phyloP scores from a whole-genome alignment of 768 basidiomycete genomes.

The Rhizopogon vulgaris region DNA sequence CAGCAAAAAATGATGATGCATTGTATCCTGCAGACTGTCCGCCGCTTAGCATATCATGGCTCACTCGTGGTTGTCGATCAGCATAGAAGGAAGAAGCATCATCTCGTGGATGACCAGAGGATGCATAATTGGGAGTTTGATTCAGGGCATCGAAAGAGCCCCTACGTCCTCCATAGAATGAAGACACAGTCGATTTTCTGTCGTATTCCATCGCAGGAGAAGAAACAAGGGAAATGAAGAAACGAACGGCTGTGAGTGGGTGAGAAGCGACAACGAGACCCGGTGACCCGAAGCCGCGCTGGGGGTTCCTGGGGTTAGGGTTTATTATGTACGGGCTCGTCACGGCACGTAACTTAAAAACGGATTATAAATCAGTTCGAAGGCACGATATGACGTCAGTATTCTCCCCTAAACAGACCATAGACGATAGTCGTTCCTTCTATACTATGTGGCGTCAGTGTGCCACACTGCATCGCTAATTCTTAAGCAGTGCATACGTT shows the following conservation, averaged over 20 bases:
- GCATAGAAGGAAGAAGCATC: conserved; percentile 70
- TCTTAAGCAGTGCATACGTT: no score
- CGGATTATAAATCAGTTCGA: no score
- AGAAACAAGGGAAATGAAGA: background rate
- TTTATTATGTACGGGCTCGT: conserved; percentile 3
- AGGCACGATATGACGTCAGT: no score
- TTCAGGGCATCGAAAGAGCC: conserved; percentile 58
- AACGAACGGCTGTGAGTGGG: conserved; percentile 1
- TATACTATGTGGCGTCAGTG: no score
- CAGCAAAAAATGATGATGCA: conserved; percentile 56
- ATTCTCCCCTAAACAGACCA: no score
- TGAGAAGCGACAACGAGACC: conserved; percentile 6
- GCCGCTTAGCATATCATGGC: conserved; percentile 41
- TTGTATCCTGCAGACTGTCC: conserved; percentile 68
- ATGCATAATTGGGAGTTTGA: conserved; percentile 29
- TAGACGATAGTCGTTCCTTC: no score
- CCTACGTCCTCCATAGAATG: conserved; percentile 65
- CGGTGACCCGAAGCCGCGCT: background rate
- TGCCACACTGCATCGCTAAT: no score
- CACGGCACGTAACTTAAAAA: no score
- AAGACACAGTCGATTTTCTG: conserved; percentile 73
- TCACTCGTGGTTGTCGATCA: conserved; percentile 31
- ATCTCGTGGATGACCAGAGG: conserved; percentile 39
- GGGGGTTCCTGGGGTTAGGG: conserved; percentile 17
- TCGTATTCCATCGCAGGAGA: conserved; percentile 57